Conservation (phyloP, 805 yeast species). For the Yamadazyma nakazawae region DNA sequence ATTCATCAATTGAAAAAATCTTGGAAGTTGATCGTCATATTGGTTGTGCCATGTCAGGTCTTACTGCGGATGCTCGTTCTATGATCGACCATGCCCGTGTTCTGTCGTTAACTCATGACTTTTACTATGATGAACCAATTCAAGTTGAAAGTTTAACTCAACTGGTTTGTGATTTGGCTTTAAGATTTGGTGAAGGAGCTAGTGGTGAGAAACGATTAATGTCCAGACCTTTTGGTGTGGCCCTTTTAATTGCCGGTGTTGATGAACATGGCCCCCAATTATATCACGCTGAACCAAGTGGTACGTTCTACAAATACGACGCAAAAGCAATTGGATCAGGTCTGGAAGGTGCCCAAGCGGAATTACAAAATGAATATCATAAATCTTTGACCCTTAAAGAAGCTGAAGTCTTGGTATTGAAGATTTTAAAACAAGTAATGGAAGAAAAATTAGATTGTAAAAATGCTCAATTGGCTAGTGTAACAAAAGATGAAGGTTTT, state of each 20-base stretch:
- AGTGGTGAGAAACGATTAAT: constrained; percentile 90
- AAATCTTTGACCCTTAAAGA: constrained; percentile 85
- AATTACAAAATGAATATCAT: constrained; percentile 94
- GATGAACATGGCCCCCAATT: constrained; percentile 96
- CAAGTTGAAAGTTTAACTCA: constrained; percentile 93
- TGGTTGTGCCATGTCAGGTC: constrained; percentile 98
- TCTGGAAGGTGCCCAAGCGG: constrained; percentile 98
- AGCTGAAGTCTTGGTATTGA: constrained; percentile 86
- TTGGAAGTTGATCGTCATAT: constrained; percentile 91
- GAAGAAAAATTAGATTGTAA: constrained; percentile 95
- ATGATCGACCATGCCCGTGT: constrained; percentile 99
- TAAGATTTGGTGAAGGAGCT: constrained; percentile 96
- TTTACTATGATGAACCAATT: constrained; percentile 89
- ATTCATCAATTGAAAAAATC: constrained; percentile 91
- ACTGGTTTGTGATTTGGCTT: constrained; percentile 93
- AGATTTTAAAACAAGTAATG: constrained; percentile 95
- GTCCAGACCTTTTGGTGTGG: constrained; percentile 99
- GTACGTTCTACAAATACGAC: constrained; percentile 94
- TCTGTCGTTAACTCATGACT: constrained; percentile 77
- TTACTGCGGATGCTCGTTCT: constrained; percentile 97
- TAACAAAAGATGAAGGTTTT: constrained; percentile 83
- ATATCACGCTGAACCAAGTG: constrained; percentile 98
- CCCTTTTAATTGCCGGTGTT: constrained; percentile 89
- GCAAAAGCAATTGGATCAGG: constrained; percentile 99
- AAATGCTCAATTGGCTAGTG: constrained; percentile 92